These are phyloP conservation scores for Mortierella sp. DNA, from an alignment of 371 early-diverging fungal genomes.

Conservation along the genomic window DNA sequence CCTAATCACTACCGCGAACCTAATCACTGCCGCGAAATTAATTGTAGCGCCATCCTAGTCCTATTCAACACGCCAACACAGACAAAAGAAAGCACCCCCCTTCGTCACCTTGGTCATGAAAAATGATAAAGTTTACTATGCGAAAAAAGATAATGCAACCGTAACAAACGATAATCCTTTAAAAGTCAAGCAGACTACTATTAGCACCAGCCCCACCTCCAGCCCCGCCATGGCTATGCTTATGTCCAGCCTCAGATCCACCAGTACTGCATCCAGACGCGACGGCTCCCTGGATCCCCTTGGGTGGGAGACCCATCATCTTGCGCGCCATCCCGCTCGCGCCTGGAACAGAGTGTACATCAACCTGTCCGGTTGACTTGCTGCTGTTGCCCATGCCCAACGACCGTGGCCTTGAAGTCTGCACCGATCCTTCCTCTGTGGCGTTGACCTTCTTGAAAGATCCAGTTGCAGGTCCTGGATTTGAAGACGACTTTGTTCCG, in stretches of 20 bases:
- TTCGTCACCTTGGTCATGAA: neutral
- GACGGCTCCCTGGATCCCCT: slow-evolving; percentile 49
- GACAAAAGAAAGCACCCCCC: no score
- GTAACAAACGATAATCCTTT: neutral
- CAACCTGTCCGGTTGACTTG: slow-evolving; percentile 22
- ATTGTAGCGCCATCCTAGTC: no score
- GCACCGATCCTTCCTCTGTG: slow-evolving; percentile 5
- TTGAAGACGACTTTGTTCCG: neutral
- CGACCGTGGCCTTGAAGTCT: neutral
- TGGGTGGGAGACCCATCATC: slow-evolving; percentile 56
- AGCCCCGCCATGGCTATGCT: slow-evolving; percentile 23
- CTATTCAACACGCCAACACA: no score
- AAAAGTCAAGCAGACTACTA: slow-evolving; percentile 45
- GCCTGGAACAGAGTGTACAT: slow-evolving; percentile 51
- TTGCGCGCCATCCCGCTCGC: slow-evolving; percentile 55
- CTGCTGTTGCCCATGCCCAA: slow-evolving; percentile 4
- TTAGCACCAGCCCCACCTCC: slow-evolving; percentile 11
- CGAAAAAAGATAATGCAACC: neutral
- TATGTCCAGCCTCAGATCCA: slow-evolving; percentile 28
- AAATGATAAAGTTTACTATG: neutral
- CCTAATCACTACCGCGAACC: no score
- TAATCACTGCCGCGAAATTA: no score
- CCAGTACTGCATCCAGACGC: slow-evolving; percentile 36
- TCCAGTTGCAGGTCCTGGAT: slow-evolving; percentile 14
- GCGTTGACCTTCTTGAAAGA: slow-evolving; percentile 7